Evolutionary conservation across 1,284 basidiomycete genomes (phyloP).

Genomic region (Taiwanofungus camphoratus): DNA sequence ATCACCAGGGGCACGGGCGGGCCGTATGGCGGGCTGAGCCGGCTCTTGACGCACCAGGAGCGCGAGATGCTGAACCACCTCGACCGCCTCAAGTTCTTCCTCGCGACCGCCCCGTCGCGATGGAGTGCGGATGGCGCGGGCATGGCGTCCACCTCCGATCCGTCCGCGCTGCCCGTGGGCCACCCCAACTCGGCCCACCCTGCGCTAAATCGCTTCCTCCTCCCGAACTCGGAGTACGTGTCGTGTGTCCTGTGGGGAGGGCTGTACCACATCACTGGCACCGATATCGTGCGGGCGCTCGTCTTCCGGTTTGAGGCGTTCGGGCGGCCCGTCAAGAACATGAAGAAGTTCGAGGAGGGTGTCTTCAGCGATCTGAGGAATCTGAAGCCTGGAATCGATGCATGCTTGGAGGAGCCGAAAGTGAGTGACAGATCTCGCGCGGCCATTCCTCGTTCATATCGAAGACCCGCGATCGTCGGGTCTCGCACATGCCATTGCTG

Average conservation of each 20-base stretch:
- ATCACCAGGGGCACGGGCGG: conserved; percentile 30
- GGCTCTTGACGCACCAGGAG: conserved; percentile 56
- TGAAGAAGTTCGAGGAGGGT: conserved; percentile 92
- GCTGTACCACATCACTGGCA: conserved; percentile 88
- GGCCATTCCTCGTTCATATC: not conserved
- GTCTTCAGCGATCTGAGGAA: conserved; percentile 89
- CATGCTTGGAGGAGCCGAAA: conserved; percentile 89
- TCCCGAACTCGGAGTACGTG: conserved; percentile 83
- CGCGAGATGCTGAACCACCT: conserved; percentile 66
- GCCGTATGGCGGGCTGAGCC: conserved; percentile 36
- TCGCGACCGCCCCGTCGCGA: conserved; percentile 76
- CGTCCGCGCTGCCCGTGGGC: conserved; percentile 23
- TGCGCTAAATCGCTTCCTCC: conserved; percentile 74
- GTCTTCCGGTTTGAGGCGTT: conserved; percentile 90
- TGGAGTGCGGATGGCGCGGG: conserved; percentile 34
- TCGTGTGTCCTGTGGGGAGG: conserved; percentile 88
- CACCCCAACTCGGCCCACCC: conserved; percentile 48
- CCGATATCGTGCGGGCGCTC: conserved; percentile 82
- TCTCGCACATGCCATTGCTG: conserved; percentile 7
- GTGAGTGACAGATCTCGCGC: conserved; percentile 33
- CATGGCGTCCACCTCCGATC: conserved; percentile 6
- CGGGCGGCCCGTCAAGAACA: conserved; percentile 72
- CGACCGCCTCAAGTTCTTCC: conserved; percentile 79
- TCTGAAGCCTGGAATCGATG: conserved; percentile 86
- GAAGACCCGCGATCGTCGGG: not conserved